Base-by-base conservation (phyloP, 805 yeast genomes). In the Nakazawaea molendinolei region DNA sequence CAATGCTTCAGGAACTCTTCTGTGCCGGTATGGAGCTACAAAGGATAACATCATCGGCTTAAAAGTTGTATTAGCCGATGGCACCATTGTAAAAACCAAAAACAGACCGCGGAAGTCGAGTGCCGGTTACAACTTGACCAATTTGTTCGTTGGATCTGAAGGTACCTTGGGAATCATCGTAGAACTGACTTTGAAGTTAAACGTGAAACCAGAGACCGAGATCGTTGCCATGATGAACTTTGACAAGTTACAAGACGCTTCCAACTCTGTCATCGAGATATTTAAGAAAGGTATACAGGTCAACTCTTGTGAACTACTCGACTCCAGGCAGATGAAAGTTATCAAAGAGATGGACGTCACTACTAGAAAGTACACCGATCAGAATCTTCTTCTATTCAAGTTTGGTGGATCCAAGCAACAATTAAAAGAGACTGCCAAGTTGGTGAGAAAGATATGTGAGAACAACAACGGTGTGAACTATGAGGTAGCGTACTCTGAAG, bases 151-250 rank as follows among this genome's bases (percentile, higher is more conserved):
- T 34, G 92, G 94, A 0, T 68, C 81, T 29, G 92, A 84, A 48
- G 92, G 94, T 6, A 83, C 94, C 0, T 55, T 84, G 37, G 94
- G 92, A 2, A 67, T 84, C 13, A 75, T 83, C 21, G 83, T 87
- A 2, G 89, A 83, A 47, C 85, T 84, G 2, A 82, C 90, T 0
- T 61, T 83, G 32, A 79, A 75, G 48, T 59, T 83, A 31, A 77
- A 79, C 44, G 82, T 77, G 13, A 71, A 68, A 41, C 90, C 90
- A 1, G 60, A 63, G 46, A 50, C 65, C 25, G 90, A 84, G 50
- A 70, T 74, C 36, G 84, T 86, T 20, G 77, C 81, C 5, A 70
- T 84, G 29, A 76, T 82, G 16, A 64, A 81, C 24, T 86, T 86
- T 55, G 75, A 82, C 5, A 61, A 71, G 14, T 71, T 86, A 23